These are phyloP conservation scores for Flagelloscypha sp. DNA, from an alignment of 768 basidiomycete species.

Conservation along the genomic window DNA sequence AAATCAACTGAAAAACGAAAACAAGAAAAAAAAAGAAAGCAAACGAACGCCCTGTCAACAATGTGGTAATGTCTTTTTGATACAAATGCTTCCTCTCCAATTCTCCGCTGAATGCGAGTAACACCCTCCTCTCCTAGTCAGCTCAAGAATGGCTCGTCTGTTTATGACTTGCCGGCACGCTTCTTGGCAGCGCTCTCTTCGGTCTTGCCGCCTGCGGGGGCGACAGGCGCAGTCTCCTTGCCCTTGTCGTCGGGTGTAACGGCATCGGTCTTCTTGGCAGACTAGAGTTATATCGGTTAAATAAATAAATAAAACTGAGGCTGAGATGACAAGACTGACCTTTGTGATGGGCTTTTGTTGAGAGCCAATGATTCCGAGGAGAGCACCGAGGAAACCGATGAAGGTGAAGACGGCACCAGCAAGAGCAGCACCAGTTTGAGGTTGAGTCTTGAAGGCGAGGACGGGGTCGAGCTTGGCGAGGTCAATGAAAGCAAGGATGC, in stretches of 20 bases:
- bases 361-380: slow-evolving; percentile 73
- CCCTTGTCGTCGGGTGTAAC: slow-evolving; percentile 57
- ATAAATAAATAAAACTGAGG: slow-evolving; percentile 4
- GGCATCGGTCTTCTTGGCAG: slow-evolving; percentile 72
- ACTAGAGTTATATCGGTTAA: slow-evolving; percentile 25
- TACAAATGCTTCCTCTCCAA: not conserved
- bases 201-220: slow-evolving; percentile 69
- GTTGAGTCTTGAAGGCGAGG: slow-evolving; percentile 78
- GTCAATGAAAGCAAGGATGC: slow-evolving; percentile 74
- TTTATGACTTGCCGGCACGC: slow-evolving; percentile 37
- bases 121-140: too few species aligned
- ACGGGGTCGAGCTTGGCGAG: slow-evolving; percentile 69
- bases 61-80: too few species aligned
- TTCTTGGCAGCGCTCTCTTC: slow-evolving; percentile 65
- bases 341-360: slow-evolving; percentile 66
- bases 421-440: slow-evolving; percentile 79
- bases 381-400: slow-evolving; percentile 75
- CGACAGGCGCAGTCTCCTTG: slow-evolving; percentile 60
- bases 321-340: slow-evolving; percentile 27
- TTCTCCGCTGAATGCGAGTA: not conserved
- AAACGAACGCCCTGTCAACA: too few species aligned
- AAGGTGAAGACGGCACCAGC: slow-evolving; percentile 67
- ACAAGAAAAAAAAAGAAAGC: too few species aligned
- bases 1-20: too few species aligned
- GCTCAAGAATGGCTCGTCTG: too few species aligned